Percentiles rank a stretch among this genome's conserved stretches.
These are phyloP conservation scores for Zygnema circumcarinatum DNA, from an alignment of 139 green algal species.

Conservation along the genomic window DNA sequence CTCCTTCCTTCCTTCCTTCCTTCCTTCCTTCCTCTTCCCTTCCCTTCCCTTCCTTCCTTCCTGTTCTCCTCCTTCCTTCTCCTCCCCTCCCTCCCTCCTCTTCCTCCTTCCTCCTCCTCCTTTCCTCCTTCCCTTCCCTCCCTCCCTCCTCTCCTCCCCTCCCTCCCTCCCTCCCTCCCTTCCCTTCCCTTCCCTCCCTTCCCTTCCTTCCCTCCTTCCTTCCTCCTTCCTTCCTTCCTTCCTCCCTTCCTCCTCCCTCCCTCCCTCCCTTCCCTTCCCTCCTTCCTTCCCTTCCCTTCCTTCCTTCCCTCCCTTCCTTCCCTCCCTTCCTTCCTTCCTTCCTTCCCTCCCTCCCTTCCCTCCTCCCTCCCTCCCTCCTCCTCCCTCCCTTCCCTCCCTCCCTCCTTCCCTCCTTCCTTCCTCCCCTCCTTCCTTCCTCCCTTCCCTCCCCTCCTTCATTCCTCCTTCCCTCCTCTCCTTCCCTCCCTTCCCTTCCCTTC, in stretches of 20 bases:
- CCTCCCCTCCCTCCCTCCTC: background rate
- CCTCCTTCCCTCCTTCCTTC: background rate
- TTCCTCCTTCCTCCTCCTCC: background rate
- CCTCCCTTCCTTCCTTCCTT: background rate
- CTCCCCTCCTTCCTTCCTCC: background rate
- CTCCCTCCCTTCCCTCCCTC: background rate
- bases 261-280: constrained; percentile 46
- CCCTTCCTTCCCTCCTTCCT: constrained; percentile 10
- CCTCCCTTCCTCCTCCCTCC: constrained; percentile 61
- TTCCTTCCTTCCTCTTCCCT: background rate
- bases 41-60: background rate
- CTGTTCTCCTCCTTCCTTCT: background rate
- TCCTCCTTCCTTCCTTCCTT: constrained; percentile 72
- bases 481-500: background rate
- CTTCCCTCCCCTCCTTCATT: background rate
- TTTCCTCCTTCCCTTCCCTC: constrained; percentile 25
- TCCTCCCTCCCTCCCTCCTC: background rate
- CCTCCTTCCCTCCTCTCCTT: background rate
- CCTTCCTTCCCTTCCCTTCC: background rate
- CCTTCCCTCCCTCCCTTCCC: background rate
- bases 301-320: background rate
- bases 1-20: background rate
- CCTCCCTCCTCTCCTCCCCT: constrained; percentile 26
- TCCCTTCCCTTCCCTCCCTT: constrained; percentile 51
- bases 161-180: constrained; percentile 70